phyloP scores from a whole-genome alignment of 2,329 filamentous ascomycete genomes.

The Colletotrichum chlorophyti region DNA sequence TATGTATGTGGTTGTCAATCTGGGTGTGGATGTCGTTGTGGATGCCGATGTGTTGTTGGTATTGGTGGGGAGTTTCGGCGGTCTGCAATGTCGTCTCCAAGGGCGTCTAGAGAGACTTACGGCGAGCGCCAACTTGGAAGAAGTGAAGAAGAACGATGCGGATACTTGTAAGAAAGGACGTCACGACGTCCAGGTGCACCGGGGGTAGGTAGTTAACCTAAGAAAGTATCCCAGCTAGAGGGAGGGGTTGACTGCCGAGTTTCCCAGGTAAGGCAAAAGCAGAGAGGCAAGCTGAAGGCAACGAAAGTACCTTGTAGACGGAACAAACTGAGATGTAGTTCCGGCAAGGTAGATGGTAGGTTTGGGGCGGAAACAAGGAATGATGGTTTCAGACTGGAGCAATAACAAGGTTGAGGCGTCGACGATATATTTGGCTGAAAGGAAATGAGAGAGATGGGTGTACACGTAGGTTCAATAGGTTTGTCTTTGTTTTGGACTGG shows the following conservation, averaged over 20 bases:
- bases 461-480: neutral
- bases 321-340: slow-evolving; percentile 12
- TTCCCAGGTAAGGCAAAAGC: no score
- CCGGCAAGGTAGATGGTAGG: slow-evolving; percentile 15
- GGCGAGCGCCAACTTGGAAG: slow-evolving; percentile 13
- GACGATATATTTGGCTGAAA: neutral
- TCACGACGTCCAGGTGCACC: no score
- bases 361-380: slow-evolving; percentile 15
- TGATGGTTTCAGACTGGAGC: slow-evolving; percentile 18
- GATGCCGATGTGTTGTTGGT: neutral
- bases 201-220: no score
- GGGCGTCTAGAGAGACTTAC: neutral
- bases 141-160: neutral
- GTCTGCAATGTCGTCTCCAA: slow-evolving; percentile 5
- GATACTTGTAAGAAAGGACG: neutral
- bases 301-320: no score
- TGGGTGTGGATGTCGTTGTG: no score
- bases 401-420: slow-evolving; percentile 11
- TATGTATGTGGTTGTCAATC: no score
- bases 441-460: neutral
- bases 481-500: neutral
- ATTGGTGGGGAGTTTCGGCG: neutral
- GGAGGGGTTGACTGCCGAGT: neutral
- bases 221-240: neutral
- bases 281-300: no score